Base-by-base conservation (phyloP, 495 filamentous ascomycete species). In the Lepidopterella palustris region DNA sequence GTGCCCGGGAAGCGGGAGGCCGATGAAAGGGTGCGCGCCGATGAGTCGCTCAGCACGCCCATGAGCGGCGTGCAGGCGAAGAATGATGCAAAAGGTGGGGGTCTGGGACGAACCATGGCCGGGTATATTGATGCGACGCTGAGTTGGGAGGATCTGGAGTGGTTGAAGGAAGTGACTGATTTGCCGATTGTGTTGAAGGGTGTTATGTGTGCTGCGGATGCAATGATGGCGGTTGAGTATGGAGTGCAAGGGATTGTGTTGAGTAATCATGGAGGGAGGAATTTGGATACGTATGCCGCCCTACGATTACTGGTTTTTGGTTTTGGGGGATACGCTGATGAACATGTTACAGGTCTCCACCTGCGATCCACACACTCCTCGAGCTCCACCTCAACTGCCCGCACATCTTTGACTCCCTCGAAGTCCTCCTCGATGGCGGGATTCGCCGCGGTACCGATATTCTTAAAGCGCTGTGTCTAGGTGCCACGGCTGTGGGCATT, bases 201-300 rank as follows among this genome's bases (percentile, higher is more conserved):
- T 4, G 75, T 90, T 1, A 83, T 87, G 66, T 80, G 79, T 1
- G 78, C 77, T 0, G 78, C 77, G 52, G 86, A 89, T 70, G 84
- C 84, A 1, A 70, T 76, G 10, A 64, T 74, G 48, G 87, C 86
- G 0, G 67, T 79, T 67, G 73, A 81, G 42, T 62, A 72, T 40
- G 81, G 81, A 0, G 78, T 82, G 6, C 77, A 85, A 18, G 86
- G 79, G 4, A 85, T 90, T 8, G 74, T 80, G 26, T 67, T 82
- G 4, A 81, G 78, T 51, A 90, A 90, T 57, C 87, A 90, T 68
- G 87, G 87, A 8, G 87, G 87, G 0, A 67, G 87, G 26, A 82
- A 80, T 57, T 65, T 88, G 3, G 87, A 91, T 62, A 86, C 82
- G 47, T 76, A 58, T 49, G 62, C 35, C 15, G n/a, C 10, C 45